phyloP scores from a whole-genome alignment of 192 early-diverging fungal genomes.

The Linnemannia elongata region DNA sequence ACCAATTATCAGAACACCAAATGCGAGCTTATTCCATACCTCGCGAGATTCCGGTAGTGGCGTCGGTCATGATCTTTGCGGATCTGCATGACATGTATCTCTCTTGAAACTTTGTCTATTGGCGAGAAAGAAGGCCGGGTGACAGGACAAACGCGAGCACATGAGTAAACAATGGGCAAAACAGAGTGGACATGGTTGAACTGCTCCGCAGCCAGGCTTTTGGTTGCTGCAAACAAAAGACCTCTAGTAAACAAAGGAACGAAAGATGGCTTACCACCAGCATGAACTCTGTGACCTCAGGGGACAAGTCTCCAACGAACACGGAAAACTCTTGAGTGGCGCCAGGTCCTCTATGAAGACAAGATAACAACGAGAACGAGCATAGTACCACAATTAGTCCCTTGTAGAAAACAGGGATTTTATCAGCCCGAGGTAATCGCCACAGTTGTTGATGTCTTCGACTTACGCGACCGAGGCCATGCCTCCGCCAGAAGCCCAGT shows the following conservation, averaged over 20 bases:
- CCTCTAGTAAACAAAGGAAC: not conserved
- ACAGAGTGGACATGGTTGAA: not conserved
- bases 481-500: constrained; percentile 94
- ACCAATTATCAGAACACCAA: not conserved
- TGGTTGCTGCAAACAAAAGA: not conserved
- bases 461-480: constrained; percentile 68
- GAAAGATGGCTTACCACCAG: constrained; percentile 69
- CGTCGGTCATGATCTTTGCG: constrained; percentile 95
- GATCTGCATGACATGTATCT: constrained; percentile 89
- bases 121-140: constrained; percentile 3
- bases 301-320: constrained; percentile 96
- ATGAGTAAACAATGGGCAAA: not conserved
- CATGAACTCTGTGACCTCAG: constrained; percentile 90
- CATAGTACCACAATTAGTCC: not conserved
- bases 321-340: constrained; percentile 87
- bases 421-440: not conserved
- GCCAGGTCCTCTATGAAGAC: constrained; percentile 63
- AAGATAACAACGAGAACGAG: constrained; percentile 3
- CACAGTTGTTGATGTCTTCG: not conserved
- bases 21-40: constrained; percentile 40
- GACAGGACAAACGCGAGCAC: not conserved
- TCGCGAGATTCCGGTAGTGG: constrained; percentile 82
- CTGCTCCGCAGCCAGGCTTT: not conserved
- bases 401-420: not conserved
- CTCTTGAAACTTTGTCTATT: constrained; percentile 83